These are phyloP conservation scores for Lineolata rhizophorae DNA, from an alignment of 495 filamentous ascomycete genomes.

Conservation along the genomic window DNA sequence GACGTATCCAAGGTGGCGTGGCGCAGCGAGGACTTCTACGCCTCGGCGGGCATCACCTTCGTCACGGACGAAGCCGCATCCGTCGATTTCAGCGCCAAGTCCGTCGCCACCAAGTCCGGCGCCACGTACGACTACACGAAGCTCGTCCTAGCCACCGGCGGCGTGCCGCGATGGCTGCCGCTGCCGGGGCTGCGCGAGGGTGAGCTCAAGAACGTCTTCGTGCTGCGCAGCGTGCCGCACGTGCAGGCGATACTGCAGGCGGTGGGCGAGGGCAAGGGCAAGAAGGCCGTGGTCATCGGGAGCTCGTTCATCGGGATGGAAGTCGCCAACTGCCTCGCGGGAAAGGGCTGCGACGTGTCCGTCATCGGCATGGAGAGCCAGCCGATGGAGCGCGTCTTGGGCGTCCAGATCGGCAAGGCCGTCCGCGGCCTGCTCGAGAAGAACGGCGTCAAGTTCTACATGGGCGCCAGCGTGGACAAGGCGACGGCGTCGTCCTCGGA, in stretches of 20 bases:
- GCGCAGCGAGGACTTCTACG: conserved; percentile 56
- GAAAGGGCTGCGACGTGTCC: conserved; percentile 58
- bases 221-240: conserved; percentile 52
- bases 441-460: conserved; percentile 69
- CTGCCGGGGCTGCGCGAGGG: conserved; percentile 63
- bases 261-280: conserved; percentile 54
- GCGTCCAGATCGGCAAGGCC: conserved; percentile 55
- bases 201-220: conserved; percentile 67
- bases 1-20: conserved; percentile 57
- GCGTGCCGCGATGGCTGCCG: conserved; percentile 54
- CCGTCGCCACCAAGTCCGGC: conserved; percentile 48
- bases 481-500: conserved; percentile 45
- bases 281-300: conserved; percentile 82
- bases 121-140: conserved; percentile 59
- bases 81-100: conserved; percentile 54
- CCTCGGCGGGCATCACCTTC: conserved; percentile 47
- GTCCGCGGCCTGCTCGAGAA: conserved; percentile 58
- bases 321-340: conserved; percentile 52
- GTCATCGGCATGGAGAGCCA: conserved; percentile 80
- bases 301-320: conserved; percentile 96
- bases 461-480: conserved; percentile 59
- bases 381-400: conserved; percentile 77
- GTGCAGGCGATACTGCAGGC: conserved; percentile 53
- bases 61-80: conserved; percentile 51
- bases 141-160: conserved; percentile 74